phyloP scores from a whole-genome alignment of 139 green algal genomes.

The Raphidocelis subcapitata region DNA sequence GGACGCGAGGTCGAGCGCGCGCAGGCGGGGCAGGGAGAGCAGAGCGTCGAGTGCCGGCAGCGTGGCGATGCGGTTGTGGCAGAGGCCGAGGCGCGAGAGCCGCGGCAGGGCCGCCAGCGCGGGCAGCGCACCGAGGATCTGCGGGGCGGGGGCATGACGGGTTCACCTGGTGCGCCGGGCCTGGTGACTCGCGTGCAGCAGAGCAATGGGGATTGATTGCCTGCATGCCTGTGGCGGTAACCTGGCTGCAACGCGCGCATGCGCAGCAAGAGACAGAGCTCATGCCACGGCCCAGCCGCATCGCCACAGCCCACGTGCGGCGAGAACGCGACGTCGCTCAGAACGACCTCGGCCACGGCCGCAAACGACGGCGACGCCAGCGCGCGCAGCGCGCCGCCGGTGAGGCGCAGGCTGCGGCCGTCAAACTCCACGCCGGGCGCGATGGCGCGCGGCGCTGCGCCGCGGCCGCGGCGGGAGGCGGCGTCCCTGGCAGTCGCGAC shows the following conservation, averaged over 20 bases:
- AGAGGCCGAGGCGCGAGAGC: neutral
- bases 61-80: neutral
- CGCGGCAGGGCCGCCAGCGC: neutral
- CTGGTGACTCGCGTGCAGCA: neutral
- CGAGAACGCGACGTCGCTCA: neutral
- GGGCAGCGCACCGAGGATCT: neutral
- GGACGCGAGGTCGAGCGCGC: neutral
- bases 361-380: constrained; percentile 1
- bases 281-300: too few species aligned
- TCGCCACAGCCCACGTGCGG: neutral
- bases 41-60: constrained; percentile 24
- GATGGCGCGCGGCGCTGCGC: neutral
- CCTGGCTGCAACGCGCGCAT: too few species aligned
- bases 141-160: neutral
- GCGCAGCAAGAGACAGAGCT: too few species aligned
- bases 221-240: too few species aligned
- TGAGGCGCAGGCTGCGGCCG: neutral
- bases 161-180: too few species aligned
- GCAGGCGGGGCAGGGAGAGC: constrained; percentile 6
- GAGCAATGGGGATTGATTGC: neutral
- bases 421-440: constrained; percentile 1
- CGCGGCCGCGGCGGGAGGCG: neutral
- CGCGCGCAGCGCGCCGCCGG: neutral
- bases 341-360: constrained; percentile 1
- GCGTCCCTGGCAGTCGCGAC: neutral